Percentiles rank a stretch among this genome's conserved stretches.
phyloP scores from a whole-genome alignment of 495 filamentous ascomycete genomes.

The Hypomontagnella monticulosa region DNA sequence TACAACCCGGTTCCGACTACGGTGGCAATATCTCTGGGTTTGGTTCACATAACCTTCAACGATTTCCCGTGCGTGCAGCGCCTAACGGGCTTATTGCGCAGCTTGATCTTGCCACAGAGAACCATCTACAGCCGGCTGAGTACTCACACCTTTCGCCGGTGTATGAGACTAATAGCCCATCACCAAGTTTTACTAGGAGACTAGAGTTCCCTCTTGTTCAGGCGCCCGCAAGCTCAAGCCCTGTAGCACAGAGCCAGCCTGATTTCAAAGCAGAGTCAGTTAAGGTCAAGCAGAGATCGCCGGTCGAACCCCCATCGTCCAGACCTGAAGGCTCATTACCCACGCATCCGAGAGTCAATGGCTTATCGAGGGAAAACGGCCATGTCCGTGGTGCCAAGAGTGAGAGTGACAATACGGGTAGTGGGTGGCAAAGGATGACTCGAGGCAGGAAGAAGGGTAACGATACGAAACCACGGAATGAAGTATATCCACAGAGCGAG shows the following conservation, averaged over 20 bases:
- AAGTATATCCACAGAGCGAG: constrained; percentile 54
- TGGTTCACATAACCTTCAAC: constrained; percentile 40
- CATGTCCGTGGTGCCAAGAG: constrained; percentile 60
- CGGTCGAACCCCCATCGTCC: constrained; percentile 27
- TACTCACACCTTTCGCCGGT: constrained; percentile 63
- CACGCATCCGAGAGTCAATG: constrained; percentile 50
- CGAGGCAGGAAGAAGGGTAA: constrained; percentile 57
- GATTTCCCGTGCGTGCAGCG: constrained; percentile 47
- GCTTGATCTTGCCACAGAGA: constrained; percentile 56
- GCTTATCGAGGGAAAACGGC: constrained; percentile 53
- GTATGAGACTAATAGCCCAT: constrained; percentile 63
- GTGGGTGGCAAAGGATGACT: constrained; percentile 58
- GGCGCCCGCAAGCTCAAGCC: constrained; percentile 22
- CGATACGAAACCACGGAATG: constrained; percentile 47
- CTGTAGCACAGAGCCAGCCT: constrained; percentile 41
- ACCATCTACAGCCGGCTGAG: constrained; percentile 47
- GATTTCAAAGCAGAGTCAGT: constrained; percentile 47
- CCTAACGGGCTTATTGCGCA: constrained; percentile 55
- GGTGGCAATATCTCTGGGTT: background rate
- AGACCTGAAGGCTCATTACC: constrained; percentile 34
- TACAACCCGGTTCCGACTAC: constrained; percentile 20
- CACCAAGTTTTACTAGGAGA: constrained; percentile 55
- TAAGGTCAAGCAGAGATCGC: constrained; percentile 40
- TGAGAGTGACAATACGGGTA: constrained; percentile 53
- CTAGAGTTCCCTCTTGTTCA: constrained; percentile 46